Base-by-base conservation (phyloP, 2,329 filamentous ascomycete species). In the Fusarium sp. region DNA sequence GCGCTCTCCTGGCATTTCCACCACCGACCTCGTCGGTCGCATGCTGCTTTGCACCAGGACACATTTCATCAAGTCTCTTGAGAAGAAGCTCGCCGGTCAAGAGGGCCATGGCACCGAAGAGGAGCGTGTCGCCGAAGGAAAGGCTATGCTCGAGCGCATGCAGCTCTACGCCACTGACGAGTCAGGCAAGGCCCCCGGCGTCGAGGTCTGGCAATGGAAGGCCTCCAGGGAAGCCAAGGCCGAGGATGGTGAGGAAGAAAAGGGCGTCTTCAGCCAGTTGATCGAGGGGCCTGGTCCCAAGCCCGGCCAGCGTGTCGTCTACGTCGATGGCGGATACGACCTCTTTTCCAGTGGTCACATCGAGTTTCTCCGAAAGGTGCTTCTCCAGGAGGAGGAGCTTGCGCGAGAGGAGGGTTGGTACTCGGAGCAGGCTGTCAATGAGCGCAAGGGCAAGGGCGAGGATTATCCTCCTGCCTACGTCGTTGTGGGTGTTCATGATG, bases 291-390 rank as follows among this genome's bases (percentile, higher is more conserved):
- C 89, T n/a, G 88, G 88, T 0, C 93, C 94, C 0, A 90, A 88
- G 78, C 91, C 91, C 0, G 96, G 94, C 1, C 97, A 98, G 84
- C 88, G 93, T 11, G 89, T 99, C 35, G 91, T 98, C 52, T 99
- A 99, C 81, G 96, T 98, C 9, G 97, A 99, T 76, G 97, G 97
- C 57, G 97, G 96, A 1, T 99, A 97, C 82, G 97, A 99, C 81
- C 88, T 99, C 25, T 99, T 99, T 84, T 98, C 94, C 1, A 97
- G 95, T 58, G 97, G 97, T 0, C 97, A 99, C 81, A 98, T 99
- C 77, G 95, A 97, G 81, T 99, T 99, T 77, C 88, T 99, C 64
- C 91, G 93, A 56, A 89, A 90, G 45, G 96, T 99, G 4, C 87
- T 92, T 10, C 85, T 92, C 72, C 86, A 89, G 0, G 96, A 98